Conservation (phyloP, 2,329 filamentous ascomycete genomes). For the Hymenoscyphus salicellus region DNA sequence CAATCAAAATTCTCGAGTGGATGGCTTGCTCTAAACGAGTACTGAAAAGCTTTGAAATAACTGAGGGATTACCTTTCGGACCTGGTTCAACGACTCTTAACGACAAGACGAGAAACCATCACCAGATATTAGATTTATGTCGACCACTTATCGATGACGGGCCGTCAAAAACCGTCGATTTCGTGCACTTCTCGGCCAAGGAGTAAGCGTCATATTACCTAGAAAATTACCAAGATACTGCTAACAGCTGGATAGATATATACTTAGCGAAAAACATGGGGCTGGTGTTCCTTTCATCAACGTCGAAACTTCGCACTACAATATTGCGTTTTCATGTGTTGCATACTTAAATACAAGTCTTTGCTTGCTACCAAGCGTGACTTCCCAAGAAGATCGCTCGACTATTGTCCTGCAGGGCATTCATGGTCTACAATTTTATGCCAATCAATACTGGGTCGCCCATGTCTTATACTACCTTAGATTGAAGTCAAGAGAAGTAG, state of each 20-base stretch:
- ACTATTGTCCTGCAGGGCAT: not conserved
- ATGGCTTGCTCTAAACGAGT: conserved; percentile 18
- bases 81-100: not conserved
- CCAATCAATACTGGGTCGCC: not conserved
- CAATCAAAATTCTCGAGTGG: conserved; percentile 14
- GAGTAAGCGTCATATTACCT: not conserved
- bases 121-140: conserved; percentile 17
- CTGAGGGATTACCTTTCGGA: conserved; percentile 13
- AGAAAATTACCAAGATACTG: too few relatives aligned
- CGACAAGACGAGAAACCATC: conserved; percentile 5
- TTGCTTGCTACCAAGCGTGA: not conserved
- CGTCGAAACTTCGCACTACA: not conserved
- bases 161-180: conserved; percentile 11
- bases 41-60: conserved; percentile 16
- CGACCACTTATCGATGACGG: conserved; percentile 18
- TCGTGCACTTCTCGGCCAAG: conserved; percentile 20
- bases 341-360: not conserved
- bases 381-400: not conserved
- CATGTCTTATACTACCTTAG: not conserved
- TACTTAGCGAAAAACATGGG: not conserved
- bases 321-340: not conserved
- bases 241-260: not conserved
- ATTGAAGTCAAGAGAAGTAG: not conserved
- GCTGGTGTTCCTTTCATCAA: not conserved
- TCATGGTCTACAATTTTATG: not conserved